phyloP scores from a whole-genome alignment of 83 land plant species.

The Thuja plicata region DNA sequence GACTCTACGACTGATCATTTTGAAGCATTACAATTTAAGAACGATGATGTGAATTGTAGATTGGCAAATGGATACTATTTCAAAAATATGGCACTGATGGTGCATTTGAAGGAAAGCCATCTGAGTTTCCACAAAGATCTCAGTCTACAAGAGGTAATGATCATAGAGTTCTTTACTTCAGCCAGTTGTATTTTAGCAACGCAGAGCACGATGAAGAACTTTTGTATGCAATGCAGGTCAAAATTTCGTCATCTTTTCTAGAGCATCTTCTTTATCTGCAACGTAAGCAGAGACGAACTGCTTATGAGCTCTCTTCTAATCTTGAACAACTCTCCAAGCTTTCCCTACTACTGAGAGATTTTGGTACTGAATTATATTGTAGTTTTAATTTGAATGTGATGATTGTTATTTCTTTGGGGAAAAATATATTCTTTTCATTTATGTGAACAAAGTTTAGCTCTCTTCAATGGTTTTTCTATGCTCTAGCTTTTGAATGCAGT shows the following conservation, averaged over 20 bases:
- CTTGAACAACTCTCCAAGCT: constrained; percentile 22
- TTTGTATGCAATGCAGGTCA: constrained; percentile 30
- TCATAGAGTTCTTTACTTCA: neutral
- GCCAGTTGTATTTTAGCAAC: neutral
- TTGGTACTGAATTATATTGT: constrained; percentile 9
- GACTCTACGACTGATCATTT: neutral
- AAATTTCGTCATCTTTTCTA: constrained; percentile 36
- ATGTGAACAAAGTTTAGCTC: neutral
- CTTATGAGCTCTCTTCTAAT: constrained; percentile 38
- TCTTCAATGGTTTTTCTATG: neutral
- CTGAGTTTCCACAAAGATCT: constrained; percentile 51
- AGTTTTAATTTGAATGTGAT: neutral
- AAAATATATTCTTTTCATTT: neutral
- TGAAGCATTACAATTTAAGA: neutral
- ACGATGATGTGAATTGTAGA: constrained; percentile 27
- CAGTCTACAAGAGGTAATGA: constrained; percentile 42
- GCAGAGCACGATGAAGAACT: neutral
- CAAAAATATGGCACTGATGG: constrained; percentile 45
- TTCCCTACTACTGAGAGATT: constrained; percentile 17
- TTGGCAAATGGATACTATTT: constrained; percentile 51
- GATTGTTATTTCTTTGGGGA: neutral
- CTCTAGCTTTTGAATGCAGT: neutral
- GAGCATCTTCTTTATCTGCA: constrained; percentile 56
- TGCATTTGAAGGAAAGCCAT: constrained; percentile 27
- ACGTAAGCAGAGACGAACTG: constrained; percentile 43